Evolutionary conservation across 1,284 basidiomycete species (phyloP).

Genomic region (Puccinia hordei): DNA sequence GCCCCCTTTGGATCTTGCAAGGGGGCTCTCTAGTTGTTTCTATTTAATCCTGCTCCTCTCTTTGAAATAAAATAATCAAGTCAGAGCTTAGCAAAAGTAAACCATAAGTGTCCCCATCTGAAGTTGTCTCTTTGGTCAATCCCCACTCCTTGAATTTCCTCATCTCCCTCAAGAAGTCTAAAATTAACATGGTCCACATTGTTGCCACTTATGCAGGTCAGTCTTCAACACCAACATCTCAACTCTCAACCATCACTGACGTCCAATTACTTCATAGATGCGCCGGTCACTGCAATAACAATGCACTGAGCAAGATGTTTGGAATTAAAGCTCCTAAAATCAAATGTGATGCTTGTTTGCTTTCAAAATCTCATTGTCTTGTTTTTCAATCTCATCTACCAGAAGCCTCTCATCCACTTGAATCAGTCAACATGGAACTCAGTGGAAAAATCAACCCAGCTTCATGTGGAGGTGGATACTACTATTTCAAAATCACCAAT

Average conservation of each 20-base stretch:
- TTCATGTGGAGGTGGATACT: background rate
- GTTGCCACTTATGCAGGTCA: background rate
- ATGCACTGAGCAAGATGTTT: conserved; percentile 5
- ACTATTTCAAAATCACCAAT: conserved; percentile 31
- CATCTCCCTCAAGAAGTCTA: too few relatives aligned
- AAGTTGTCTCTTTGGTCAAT: too few relatives aligned
- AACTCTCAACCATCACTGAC: background rate
- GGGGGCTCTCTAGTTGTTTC: too few relatives aligned
- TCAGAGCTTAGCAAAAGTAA: too few relatives aligned
- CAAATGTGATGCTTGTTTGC: background rate
- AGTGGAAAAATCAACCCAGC: conserved; percentile 20
- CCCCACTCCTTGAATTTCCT: too few relatives aligned
- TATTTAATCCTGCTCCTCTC: too few relatives aligned
- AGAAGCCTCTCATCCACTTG: too few relatives aligned
- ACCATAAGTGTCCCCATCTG: too few relatives aligned
- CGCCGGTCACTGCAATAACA: conserved; percentile 4
- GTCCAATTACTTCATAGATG: conserved; percentile 3
- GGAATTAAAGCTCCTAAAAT: background rate
- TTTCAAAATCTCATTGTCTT: conserved; percentile 12
- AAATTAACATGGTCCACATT: conserved; percentile 1
- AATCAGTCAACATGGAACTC: conserved; percentile 25
- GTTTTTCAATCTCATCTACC: background rate
- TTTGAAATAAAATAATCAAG: too few relatives aligned
- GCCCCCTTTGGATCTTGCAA: too few relatives aligned
- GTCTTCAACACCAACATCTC: background rate